Base-by-base conservation (phyloP, 2,329 filamentous ascomycete genomes). In the Scytalidium sp. region DNA sequence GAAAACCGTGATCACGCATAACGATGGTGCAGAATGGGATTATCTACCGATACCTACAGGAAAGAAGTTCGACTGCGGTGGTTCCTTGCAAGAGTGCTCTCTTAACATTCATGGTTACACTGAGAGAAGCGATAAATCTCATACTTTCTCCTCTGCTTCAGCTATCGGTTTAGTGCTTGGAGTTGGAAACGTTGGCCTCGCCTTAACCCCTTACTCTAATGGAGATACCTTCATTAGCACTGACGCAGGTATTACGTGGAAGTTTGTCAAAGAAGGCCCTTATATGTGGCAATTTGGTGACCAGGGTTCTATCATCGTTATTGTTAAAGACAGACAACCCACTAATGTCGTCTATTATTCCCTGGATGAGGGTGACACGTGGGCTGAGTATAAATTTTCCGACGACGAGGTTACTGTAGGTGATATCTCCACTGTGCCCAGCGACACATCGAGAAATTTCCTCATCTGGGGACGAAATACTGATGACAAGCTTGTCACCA, bases 221-320 rank as follows among this genome's bases (percentile, higher is more conserved):
- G 87, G 87, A 13, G 87, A 94, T 64, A 97, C 93, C 0, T 99
- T 93, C 71, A 87, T 97, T 75, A 95, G 90, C 10, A 79, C 79
- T 1, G 92, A 99, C 66, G 94, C 87, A n/a, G 95, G 95, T 49
- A 79, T 97, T 46, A 88, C 75, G 36, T 99, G 94, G 94, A 84
- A 79, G 56, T 82, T 85, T 51, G 84, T 93, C 53, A 93, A 88
- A 71, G 92, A 95, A 69, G 95, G 94, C 5, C 81, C 79, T 29
- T 96, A 91, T 76, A 87, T 88, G 62, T 99, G 91, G 90, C 90
- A 96, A 63, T 96, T 90, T 65, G 95, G 94, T 51, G 95, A 99
- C 61, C 90, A 96, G 67, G 94, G 94, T 22, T 94, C 90, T 5
- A 87, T 97, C 60, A 83, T 97, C 54, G 90, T 96, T 40, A 85